Conservation (phyloP, 352 stramenopile species). For the Phytopythium litorale region DNA sequence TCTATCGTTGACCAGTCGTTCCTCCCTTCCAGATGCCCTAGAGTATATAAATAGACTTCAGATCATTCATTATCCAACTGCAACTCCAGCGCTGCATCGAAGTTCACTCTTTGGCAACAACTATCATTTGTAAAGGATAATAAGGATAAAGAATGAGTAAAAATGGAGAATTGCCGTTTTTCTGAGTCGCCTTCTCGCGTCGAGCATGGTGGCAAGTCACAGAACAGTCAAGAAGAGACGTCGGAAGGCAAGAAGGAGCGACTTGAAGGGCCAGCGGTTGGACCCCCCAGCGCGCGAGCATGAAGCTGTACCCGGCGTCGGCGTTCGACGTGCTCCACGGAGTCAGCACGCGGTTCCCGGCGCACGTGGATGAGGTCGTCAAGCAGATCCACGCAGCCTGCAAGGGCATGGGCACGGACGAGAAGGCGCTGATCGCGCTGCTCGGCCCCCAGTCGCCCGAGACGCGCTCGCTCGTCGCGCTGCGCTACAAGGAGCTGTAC, state of each 20-base stretch:
- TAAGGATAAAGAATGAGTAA: too few species aligned
- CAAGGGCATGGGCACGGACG: constrained; percentile 71
- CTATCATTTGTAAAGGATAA: too few species aligned
- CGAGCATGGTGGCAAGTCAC: not conserved
- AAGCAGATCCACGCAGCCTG: constrained; percentile 66
- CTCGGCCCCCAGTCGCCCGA: constrained; percentile 68
- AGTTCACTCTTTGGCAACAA: too few species aligned
- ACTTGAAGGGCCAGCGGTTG: not conserved
- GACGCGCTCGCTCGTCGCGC: constrained; percentile 56
- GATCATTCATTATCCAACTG: too few species aligned
- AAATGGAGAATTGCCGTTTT: not conserved
- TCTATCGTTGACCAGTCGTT: too few species aligned
- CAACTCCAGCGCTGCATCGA: too few species aligned
- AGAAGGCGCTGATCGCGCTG: constrained; percentile 64
- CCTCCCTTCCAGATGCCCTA: too few species aligned
- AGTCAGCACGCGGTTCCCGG: constrained; percentile 31
- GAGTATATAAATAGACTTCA: too few species aligned
- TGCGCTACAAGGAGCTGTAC: constrained; percentile 73
- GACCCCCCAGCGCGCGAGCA: constrained; percentile 8
- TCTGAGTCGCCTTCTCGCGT: not conserved
- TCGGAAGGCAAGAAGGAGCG: not conserved
- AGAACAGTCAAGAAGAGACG: not conserved
- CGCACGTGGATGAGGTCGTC: constrained; percentile 54
- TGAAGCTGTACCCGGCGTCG: constrained; percentile 64
- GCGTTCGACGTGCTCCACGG: constrained; percentile 54